phyloP scores from a whole-genome alignment of 495 filamentous ascomycete species.

The Chaetomium tenue region DNA sequence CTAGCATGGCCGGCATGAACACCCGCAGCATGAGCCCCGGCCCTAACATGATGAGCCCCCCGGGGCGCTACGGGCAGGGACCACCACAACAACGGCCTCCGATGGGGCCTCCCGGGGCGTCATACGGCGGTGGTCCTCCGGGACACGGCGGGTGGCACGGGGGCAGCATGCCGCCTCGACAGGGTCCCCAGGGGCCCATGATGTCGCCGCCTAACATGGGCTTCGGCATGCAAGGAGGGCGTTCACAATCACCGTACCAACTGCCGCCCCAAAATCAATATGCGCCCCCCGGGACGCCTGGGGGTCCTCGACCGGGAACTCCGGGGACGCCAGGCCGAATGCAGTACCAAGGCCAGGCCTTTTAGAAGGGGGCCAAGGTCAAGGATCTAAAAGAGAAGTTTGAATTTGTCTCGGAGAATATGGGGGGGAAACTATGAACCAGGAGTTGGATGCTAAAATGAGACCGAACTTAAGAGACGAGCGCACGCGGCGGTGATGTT shows the following conservation, averaged over 20 bases:
- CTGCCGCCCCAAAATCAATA: constrained; percentile 38
- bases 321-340: constrained; percentile 32
- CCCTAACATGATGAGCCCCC: constrained; percentile 17
- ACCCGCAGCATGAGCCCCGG: constrained; percentile 27
- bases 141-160: constrained; percentile 26
- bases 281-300: constrained; percentile 21
- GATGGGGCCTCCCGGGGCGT: constrained; percentile 24
- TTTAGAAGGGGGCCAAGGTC: constrained; percentile 32
- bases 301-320: constrained; percentile 26
- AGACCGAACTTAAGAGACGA: neutral
- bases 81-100: constrained; percentile 21
- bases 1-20: constrained; percentile 24
- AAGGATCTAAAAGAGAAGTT: constrained; percentile 24
- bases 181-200: constrained; percentile 12
- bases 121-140: constrained; percentile 20
- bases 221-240: constrained; percentile 30
- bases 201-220: constrained; percentile 25
- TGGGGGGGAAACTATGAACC: neutral
- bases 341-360: constrained; percentile 44
- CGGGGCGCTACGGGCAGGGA: constrained; percentile 11
- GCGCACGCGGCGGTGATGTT: neutral
- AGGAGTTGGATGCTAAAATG: neutral
- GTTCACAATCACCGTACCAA: constrained; percentile 34
- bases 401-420: constrained; percentile 11
- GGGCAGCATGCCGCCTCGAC: constrained; percentile 19